phyloP scores from a whole-genome alignment of 805 yeast genomes.

The Yamadazyma paraphyllophila region DNA sequence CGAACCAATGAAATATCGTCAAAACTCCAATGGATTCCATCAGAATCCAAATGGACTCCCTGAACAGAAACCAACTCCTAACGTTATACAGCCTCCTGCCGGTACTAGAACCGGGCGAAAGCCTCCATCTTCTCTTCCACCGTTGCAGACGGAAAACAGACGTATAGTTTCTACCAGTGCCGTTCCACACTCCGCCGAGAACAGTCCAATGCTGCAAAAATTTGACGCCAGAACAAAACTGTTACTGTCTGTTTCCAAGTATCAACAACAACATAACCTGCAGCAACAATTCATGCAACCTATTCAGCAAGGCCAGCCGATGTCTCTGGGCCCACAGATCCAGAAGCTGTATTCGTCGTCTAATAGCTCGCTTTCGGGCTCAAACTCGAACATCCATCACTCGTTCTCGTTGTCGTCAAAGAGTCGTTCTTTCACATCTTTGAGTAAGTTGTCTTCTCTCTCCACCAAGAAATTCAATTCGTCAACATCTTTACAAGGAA shows the following conservation, averaged over 20 bases:
- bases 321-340: constrained; percentile 1
- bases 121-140: constrained; percentile 1
- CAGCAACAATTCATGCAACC: constrained; percentile 9
- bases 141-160: constrained; percentile 8
- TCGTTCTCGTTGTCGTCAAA: constrained; percentile 38
- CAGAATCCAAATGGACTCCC: neutral
- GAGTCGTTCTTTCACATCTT: constrained; percentile 41
- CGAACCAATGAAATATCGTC: neutral
- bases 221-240: constrained; percentile 28
- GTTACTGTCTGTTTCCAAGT: constrained; percentile 22
- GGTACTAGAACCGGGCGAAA: neutral
- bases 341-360: constrained; percentile 14
- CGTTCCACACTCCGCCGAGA: constrained; percentile 15
- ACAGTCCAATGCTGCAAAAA: constrained; percentile 12
- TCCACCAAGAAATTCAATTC: constrained; percentile 41
- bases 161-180: constrained; percentile 33
- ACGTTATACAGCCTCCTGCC: neutral
- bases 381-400: constrained; percentile 26
- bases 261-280: constrained; percentile 7
- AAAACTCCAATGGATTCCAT: neutral
- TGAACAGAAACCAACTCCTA: neutral
- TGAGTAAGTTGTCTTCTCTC: constrained; percentile 39
- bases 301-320: constrained; percentile 13
- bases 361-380: constrained; percentile 8
- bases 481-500: constrained; percentile 27